These are phyloP conservation scores for Fusarium sp. DNA, from an alignment of 2,329 filamentous ascomycete species.

Conservation along the genomic window DNA sequence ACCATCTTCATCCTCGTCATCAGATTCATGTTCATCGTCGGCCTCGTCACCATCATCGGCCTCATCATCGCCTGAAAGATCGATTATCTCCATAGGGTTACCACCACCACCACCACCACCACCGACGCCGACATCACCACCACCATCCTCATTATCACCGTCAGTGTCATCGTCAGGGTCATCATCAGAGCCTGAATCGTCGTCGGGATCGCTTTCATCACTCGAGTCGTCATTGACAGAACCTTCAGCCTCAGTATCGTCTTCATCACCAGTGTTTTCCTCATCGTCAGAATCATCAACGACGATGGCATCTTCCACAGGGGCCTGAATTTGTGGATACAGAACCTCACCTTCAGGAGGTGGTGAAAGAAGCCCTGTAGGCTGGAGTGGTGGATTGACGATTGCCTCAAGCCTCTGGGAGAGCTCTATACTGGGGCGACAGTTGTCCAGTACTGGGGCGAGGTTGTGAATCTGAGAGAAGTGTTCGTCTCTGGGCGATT, in stretches of 20 bases:
- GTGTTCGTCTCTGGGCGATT: conserved; percentile 2
- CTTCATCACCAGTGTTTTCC: background rate
- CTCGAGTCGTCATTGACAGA: background rate
- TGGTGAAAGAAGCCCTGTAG: background rate
- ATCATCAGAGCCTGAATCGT: background rate
- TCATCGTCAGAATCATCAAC: background rate
- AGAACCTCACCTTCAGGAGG: conserved; percentile 14
- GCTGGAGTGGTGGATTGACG: background rate
- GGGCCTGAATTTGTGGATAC: conserved; percentile 13
- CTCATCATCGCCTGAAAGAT: conserved; percentile 12
- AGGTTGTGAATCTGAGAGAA: conserved; percentile 42
- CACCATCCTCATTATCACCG: too few species aligned
- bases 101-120: too few species aligned
- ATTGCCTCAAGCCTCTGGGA: background rate
- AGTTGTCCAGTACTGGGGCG: conserved; percentile 29
- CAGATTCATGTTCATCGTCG: too few species aligned
- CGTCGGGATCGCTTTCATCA: conserved; percentile 4
- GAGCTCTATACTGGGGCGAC: conserved; percentile 10
- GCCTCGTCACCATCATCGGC: background rate
- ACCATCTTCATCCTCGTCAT: background rate
- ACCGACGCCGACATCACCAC: too few species aligned
- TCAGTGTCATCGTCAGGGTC: background rate
- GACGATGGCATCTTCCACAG: background rate
- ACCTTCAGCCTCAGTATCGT: conserved; percentile 1
- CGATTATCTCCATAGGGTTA: background rate